phyloP scores from a whole-genome alignment of 2,329 filamentous ascomycete genomes.

The Colletotrichum sp. region DNA sequence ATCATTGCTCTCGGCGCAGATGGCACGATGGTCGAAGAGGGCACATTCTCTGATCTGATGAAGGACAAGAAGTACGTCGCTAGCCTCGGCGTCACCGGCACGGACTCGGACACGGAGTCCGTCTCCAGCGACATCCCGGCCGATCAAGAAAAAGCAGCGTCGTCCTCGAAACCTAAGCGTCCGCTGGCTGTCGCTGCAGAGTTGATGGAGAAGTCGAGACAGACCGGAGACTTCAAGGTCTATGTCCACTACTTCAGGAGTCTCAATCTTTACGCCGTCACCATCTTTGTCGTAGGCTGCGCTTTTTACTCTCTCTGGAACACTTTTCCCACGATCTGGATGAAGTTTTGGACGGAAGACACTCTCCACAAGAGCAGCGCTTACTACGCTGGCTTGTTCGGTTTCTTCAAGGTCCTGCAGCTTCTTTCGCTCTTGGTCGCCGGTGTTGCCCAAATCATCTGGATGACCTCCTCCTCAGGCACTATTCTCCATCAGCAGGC shows the following conservation, averaged over 20 bases:
- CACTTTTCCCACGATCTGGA: slow-evolving; percentile 31
- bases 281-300: background rate
- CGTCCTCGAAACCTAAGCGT: background rate
- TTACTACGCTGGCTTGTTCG: slow-evolving; percentile 25
- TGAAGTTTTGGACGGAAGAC: slow-evolving; percentile 35
- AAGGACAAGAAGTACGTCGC: slow-evolving; percentile 35
- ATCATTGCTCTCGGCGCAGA: slow-evolving; percentile 49
- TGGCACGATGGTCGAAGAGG: slow-evolving; percentile 48
- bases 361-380: slow-evolving; percentile 13
- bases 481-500: slow-evolving; percentile 27
- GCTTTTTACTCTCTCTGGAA: slow-evolving; percentile 18
- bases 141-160: background rate
- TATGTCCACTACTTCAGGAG: slow-evolving; percentile 28
- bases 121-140: background rate
- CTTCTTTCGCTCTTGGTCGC: slow-evolving; percentile 21
- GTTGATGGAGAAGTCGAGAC: slow-evolving; percentile 17
- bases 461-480: slow-evolving; percentile 25
- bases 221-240: slow-evolving; percentile 24
- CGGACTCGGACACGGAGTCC: slow-evolving; percentile 18
- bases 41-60: slow-evolving; percentile 36
- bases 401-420: slow-evolving; percentile 17
- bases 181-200: background rate
- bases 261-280: background rate
- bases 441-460: slow-evolving; percentile 22
- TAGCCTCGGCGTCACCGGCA: slow-evolving; percentile 29